Percentiles rank a stretch among this genome's conserved stretches.
These are phyloP conservation scores for Lepidium campestre DNA, from an alignment of 441 rosid genomes.

Conservation along the genomic window DNA sequence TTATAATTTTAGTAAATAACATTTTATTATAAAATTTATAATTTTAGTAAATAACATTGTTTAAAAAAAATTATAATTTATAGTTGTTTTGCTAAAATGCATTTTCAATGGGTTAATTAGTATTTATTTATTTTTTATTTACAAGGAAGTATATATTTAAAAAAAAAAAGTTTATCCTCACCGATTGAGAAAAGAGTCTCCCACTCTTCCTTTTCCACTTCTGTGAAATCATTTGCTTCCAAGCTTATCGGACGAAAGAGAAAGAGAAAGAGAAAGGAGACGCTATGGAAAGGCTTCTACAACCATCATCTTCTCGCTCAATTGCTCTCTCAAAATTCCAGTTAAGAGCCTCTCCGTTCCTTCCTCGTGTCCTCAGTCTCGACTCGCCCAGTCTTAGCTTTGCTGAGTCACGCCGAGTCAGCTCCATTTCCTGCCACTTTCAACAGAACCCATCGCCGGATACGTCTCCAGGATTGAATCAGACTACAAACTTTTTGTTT, in stretches of 20 bases:
- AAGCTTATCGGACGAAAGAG: background rate
- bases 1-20: too few species aligned
- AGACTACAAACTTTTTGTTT: background rate
- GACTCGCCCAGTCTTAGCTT: conserved; percentile 29
- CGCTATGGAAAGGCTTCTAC: conserved; percentile 88
- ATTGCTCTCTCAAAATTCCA: conserved; percentile 29
- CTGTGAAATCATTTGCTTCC: background rate
- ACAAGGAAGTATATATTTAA: background rate
- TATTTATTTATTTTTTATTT: too few species aligned
- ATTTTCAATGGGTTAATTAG: too few species aligned
- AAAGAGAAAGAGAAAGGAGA: conserved; percentile 11
- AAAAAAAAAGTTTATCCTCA: conserved; percentile 2
- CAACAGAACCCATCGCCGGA: conserved; percentile 27
- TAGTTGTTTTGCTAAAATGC: too few species aligned
- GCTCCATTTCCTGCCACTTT: conserved; percentile 39
- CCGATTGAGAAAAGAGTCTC: conserved; percentile 1
- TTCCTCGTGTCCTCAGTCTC: conserved; percentile 27
- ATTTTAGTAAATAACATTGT: too few species aligned
- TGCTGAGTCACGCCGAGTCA: conserved; percentile 31
- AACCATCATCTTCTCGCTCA: conserved; percentile 41
- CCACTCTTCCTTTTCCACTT: background rate
- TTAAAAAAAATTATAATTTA: too few species aligned
- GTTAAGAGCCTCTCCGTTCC: conserved; percentile 33
- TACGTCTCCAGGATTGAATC: conserved; percentile 14
- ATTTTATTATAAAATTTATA: too few species aligned